Evolutionary conservation across 139 green algal species (phyloP).

Genomic region (Chlorella sp.): DNA sequence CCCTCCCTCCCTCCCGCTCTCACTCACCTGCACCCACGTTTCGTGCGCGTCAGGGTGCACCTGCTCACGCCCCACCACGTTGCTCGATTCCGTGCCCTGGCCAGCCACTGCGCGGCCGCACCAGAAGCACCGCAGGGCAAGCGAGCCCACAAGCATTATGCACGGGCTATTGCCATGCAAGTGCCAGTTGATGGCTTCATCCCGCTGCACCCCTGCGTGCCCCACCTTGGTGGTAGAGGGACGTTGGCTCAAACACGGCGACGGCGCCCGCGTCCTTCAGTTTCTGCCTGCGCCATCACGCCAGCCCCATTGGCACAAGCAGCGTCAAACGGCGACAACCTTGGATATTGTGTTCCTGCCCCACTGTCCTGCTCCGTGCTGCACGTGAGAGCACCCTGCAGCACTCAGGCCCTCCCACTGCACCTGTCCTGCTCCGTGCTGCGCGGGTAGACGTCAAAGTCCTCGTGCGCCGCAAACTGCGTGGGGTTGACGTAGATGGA

Average conservation of each 20-base stretch:
- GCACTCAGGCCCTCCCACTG: background rate
- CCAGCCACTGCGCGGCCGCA: background rate
- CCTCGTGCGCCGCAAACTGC: conserved; percentile 89
- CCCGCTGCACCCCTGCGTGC: background rate
- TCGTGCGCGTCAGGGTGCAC: conserved; percentile 55
- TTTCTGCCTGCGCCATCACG: conserved; percentile 46
- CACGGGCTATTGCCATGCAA: background rate
- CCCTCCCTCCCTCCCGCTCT: too few species aligned
- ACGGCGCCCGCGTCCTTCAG: conserved; percentile 55
- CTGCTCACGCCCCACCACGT: conserved; percentile 54
- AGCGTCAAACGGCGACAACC: background rate
- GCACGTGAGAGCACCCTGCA: background rate
- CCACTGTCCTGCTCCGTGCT: background rate
- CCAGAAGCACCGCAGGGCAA: background rate
- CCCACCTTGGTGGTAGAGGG: conserved; percentile 59
- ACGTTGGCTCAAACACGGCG: conserved; percentile 75
- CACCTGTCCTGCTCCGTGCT: background rate
- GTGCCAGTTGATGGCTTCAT: background rate
- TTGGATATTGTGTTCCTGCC: background rate
- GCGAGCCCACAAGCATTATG: background rate
- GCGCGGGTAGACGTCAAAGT: conserved; percentile 91
- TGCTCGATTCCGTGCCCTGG: conserved; percentile 21
- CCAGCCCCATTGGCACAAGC: background rate
- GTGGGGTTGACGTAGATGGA: conserved; percentile 98
- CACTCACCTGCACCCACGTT: conserved; percentile 63